These are phyloP conservation scores for Malbranchea zuffiana DNA, from an alignment of 2,329 filamentous ascomycete genomes.

Conservation along the genomic window DNA sequence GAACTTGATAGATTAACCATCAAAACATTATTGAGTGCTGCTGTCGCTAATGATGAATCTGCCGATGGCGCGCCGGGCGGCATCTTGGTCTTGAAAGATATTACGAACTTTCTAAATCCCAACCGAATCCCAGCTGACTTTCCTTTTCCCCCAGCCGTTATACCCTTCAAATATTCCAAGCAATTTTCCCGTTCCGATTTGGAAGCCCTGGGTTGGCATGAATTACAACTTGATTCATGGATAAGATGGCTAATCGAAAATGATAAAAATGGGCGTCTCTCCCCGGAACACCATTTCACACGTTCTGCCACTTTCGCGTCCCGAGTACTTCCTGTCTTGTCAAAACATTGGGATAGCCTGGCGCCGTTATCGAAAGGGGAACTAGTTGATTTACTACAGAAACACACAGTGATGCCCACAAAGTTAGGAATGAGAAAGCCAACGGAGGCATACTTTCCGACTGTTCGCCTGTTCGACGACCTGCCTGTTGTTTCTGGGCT, in stretches of 20 bases:
- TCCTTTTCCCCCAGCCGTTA: conserved; percentile 68
- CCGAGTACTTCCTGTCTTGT: conserved; percentile 66
- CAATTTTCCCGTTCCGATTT: conserved; percentile 56
- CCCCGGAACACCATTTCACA: conserved; percentile 58
- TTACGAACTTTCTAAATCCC: conserved; percentile 64
- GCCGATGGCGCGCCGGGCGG: conserved; percentile 50
- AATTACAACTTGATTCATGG: conserved; percentile 79
- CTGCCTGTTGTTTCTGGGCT: conserved; percentile 69
- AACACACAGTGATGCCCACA: conserved; percentile 71
- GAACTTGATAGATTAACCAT: conserved; percentile 62
- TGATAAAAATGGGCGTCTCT: conserved; percentile 46
- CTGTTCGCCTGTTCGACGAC: conserved; percentile 92
- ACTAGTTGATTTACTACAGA: conserved; percentile 53
- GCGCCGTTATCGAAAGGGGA: conserved; percentile 54
- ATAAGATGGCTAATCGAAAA: conserved; percentile 66
- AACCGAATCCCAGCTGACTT: conserved; percentile 69
- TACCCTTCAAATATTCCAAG: conserved; percentile 75
- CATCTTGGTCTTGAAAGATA: conserved; percentile 65
- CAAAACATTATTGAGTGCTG: conserved; percentile 63
- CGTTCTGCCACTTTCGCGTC: conserved; percentile 62
- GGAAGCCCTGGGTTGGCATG: conserved; percentile 72
- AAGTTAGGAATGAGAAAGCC: conserved; percentile 82
- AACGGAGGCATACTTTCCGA: conserved; percentile 77
- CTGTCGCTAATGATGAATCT: conserved; percentile 46
- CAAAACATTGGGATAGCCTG: conserved; percentile 82